Evolutionary conservation across 768 basidiomycete species (phyloP), one percentile per base, ranked within the genome.

Genomic region (Amanita thiersii): DNA sequence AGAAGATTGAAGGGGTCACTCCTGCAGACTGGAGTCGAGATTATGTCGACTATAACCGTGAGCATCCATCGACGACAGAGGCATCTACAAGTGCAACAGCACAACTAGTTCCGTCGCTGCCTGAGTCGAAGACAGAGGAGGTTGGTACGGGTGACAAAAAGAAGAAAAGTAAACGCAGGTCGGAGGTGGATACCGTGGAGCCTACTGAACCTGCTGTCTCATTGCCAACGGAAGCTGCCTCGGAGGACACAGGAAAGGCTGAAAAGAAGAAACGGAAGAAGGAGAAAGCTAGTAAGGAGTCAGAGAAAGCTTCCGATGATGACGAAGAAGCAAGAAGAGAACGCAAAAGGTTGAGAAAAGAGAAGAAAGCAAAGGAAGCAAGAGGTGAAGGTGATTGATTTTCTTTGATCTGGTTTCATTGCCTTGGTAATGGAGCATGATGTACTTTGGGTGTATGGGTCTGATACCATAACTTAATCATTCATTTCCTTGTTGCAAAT

Each of bases 1-100:
- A 94, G 60, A 83, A 85, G 54, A 75, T 88, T 38, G 79, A 86
- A 1, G 85, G 87, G 30, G 76, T 81, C 33, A 99, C 96, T 0
- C 96, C 96, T 14, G 66, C 79, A 10, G 81, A 86, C 39, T 98
- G 96, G 96, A 86, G 75, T 54, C 75, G 80, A 46, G 88, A 90
- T 55, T 98, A 99, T 58, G 76, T 94, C 40, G 96, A 99, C 59
- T 97, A 94, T 62, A 82, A 73, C 48, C 80, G 85, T 34, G 84
- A 84, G 36, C 62, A 67, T 49, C 60, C 18, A 34, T 47, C 4
- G 29, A 44, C 9, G 48, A 43, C 18, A 44, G 37, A 39, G 42
- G 55, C 48, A 38, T 44, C 42, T 6, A 26, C 42, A 26, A 32
- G 9, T 40, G 11, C 21, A 34, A 4, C 43, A 11, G 7, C 12